phyloP scores from a whole-genome alignment of 2,329 filamentous ascomycete species.

The Nothophaeocryptopus gaeumannii region DNA sequence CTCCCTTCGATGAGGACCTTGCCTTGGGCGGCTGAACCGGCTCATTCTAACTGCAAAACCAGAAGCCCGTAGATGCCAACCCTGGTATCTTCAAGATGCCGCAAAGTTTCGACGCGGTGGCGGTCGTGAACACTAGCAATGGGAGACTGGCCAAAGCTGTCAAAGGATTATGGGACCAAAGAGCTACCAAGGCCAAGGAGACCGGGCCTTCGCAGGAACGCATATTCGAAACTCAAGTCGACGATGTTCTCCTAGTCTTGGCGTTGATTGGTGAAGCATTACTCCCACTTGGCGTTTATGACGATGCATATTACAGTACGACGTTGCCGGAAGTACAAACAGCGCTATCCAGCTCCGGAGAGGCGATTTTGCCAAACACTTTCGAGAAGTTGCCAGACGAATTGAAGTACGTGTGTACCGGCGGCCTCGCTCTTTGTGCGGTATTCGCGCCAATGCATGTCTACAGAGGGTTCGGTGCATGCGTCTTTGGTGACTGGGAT shows the following conservation, averaged over 20 bases:
- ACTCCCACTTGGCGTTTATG: conserved; percentile 15
- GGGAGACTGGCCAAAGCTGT: conserved; percentile 10
- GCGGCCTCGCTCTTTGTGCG: conserved; percentile 17
- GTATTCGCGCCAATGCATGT: conserved; percentile 21
- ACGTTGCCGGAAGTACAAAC: conserved; percentile 16
- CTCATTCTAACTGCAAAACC: no score
- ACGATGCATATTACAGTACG: conserved; percentile 12
- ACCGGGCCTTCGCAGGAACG: not conserved
- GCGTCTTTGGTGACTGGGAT: conserved; percentile 19
- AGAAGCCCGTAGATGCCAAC: no score
- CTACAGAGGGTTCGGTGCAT: conserved; percentile 22
- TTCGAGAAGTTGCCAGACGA: conserved; percentile 17
- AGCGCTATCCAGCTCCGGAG: conserved; percentile 12
- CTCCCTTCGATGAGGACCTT: no score
- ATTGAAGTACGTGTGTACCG: conserved; percentile 15
- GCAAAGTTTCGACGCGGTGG: not conserved
- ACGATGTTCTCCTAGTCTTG: conserved; percentile 22
- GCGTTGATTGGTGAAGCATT: conserved; percentile 18
- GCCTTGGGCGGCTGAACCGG: no score
- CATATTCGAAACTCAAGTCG: conserved; percentile 11
- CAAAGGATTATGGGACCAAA: conserved; percentile 7
- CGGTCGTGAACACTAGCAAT: not conserved
- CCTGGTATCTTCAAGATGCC: not conserved
- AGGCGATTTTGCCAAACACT: conserved; percentile 4
- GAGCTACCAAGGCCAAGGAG: conserved; percentile 4